phyloP scores from a whole-genome alignment of 1,284 basidiomycete genomes.

The Gomphus bonarii region DNA sequence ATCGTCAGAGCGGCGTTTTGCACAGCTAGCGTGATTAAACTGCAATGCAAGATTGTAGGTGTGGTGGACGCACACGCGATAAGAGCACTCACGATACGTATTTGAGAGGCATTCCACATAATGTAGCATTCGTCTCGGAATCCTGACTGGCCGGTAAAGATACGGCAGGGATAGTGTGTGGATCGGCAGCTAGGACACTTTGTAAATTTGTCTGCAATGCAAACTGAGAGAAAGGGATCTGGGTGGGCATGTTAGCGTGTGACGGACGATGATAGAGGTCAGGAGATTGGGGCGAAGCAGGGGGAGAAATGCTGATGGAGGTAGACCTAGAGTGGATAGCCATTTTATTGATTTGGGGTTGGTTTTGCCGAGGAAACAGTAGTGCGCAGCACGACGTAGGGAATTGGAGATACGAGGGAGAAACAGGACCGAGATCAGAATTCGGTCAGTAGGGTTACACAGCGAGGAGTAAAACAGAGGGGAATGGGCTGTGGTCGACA shows the following conservation, averaged over 20 bases:
- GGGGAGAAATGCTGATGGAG: conserved; percentile 4
- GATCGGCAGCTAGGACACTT: neutral
- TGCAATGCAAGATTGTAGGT: conserved; percentile 22
- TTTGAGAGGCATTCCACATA: conserved; percentile 67
- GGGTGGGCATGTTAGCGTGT: conserved; percentile 4
- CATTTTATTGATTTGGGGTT: neutral
- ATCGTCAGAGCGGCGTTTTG: conserved; percentile 88
- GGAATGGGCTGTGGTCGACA: neutral
- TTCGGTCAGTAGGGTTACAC: neutral
- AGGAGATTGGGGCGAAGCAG: conserved; percentile 9
- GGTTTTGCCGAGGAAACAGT: neutral
- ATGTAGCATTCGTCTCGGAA: conserved; percentile 31
- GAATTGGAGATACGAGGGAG: neutral
- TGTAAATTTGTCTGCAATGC: neutral
- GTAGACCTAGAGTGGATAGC: conserved; percentile 6
- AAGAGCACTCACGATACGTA: conserved; percentile 61
- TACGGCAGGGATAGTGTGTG: neutral
- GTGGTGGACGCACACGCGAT: neutral
- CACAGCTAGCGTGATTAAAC: conserved; percentile 83
- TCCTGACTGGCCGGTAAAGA: conserved; percentile 3
- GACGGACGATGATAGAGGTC: conserved; percentile 9
- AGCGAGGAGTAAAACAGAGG: neutral
- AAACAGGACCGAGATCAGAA: neutral
- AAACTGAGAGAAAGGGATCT: conserved; percentile 1
- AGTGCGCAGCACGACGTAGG: conserved; percentile 10